Evolutionary conservation across 1,284 basidiomycete species (phyloP), one percentile per base, ranked within the genome.

Genomic region (Phellopilus nigrolimitatus): DNA sequence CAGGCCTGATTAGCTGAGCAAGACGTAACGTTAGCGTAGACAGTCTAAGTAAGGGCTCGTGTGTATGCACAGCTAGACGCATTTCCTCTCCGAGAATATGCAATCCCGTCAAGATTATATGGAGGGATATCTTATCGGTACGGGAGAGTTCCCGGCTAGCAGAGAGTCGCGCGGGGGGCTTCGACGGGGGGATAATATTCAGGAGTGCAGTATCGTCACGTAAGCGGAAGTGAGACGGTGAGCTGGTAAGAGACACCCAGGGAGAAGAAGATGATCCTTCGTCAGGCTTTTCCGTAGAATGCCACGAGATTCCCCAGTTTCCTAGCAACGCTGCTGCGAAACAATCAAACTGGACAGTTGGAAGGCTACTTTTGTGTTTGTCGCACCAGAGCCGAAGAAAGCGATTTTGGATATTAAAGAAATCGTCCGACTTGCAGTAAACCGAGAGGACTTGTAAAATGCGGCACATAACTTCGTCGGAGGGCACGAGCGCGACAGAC

Each of bases 51-150:
- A 93, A 66, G 1, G 77, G 73, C 21, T 72, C 63, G 47, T 82
- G 76, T 8, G 74, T 70, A 51, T 75, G 69, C n/a, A 78, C 65
- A 22, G 72, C 66, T n/a, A 84, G 66, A 21, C 83, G 77, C 40
- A 82, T 62, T 54, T 82, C 76, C 61, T 95, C 89, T 0, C 76
- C 90, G 2, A 93, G 74, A 36, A 84, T 76, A 63, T 95, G 91
- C 1, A 95, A 66, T 0, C 82, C 83, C 51, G 84, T 78, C 6
- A 95, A 69, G 31, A 78, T 69, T 3, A 73, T 74, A 4, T 70
- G 76, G 21, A 80, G 67, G 24, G 73, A 65, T 34, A 64, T 65
- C 61, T 73, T 51, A n/a, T 40, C 45, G 3, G 30, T 22, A 15
- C 38, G 48, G 5, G 48, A 46, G 21, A 51, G 31, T 10, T 36